phyloP scores from a whole-genome alignment of 768 basidiomycete species.

The Psilocybe subaeruginosa region DNA sequence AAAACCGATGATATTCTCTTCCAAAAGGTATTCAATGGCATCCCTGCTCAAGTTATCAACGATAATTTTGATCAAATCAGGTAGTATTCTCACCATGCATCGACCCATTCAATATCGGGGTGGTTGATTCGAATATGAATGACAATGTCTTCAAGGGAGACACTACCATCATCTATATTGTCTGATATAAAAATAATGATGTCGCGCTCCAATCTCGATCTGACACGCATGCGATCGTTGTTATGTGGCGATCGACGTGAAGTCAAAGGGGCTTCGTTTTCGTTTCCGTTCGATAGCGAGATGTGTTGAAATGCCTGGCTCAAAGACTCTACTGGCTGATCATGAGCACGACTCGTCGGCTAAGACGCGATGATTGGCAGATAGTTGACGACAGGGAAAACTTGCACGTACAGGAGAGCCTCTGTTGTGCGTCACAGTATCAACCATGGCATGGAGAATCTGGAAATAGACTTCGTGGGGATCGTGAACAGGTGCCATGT shows the following conservation, averaged over 20 bases:
- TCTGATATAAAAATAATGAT: conserved; percentile 66
- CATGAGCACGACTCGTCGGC: neutral
- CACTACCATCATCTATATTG: conserved; percentile 60
- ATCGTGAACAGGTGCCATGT: conserved; percentile 70
- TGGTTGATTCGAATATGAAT: conserved; percentile 41
- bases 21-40: neutral
- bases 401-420: conserved; percentile 54
- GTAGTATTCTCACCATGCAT: neutral
- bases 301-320: neutral
- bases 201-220: conserved; percentile 52
- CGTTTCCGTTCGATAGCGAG: neutral
- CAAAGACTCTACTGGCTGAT: neutral
- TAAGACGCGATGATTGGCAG: conserved; percentile 26
- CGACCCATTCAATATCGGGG: neutral
- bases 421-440: conserved; percentile 62
- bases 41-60: neutral
- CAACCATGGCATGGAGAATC: conserved; percentile 69
- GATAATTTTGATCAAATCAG: neutral
- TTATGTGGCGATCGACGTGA: neutral
- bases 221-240: neutral
- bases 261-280: neutral
- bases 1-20: neutral
- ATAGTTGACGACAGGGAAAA: neutral
- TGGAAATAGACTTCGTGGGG: conserved; percentile 83
- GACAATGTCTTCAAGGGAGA: conserved; percentile 63